These are phyloP conservation scores for Mycothermus thermophilus DNA, from an alignment of 495 filamentous ascomycete genomes.

Conservation along the genomic window DNA sequence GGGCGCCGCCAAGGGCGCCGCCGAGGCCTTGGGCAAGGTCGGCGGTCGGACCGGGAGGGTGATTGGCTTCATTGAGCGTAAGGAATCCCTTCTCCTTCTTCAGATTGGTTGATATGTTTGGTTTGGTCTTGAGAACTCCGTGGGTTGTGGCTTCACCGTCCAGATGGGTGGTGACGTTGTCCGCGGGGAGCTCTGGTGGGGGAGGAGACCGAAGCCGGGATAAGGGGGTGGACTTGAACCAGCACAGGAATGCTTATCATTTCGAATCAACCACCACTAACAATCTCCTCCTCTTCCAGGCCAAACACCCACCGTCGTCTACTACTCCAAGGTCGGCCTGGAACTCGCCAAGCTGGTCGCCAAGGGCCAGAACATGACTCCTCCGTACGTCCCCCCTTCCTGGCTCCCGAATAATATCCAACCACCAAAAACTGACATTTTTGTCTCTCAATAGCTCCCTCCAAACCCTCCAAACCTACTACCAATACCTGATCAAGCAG, in stretches of 20 bases:
- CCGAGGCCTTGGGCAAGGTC: constrained; percentile 54
- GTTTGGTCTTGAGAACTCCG: too few species aligned
- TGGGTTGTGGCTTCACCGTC: too few species aligned
- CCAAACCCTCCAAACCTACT: constrained; percentile 75
- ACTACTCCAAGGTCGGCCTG: constrained; percentile 78
- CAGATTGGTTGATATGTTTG: neutral
- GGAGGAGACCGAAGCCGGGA: too few species aligned
- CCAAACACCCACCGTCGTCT: constrained; percentile 69
- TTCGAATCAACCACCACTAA: too few species aligned
- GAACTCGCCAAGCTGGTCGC: constrained; percentile 82
- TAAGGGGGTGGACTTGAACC: too few species aligned
- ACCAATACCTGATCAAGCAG: constrained; percentile 55
- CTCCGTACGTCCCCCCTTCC: constrained; percentile 56
- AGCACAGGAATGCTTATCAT: too few species aligned
- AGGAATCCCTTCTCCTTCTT: neutral
- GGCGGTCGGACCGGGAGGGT: constrained; percentile 75
- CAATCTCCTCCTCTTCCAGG: constrained; percentile 46
- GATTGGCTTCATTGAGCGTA: constrained; percentile 76
- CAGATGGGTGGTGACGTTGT: too few species aligned
- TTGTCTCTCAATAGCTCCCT: constrained; percentile 41
- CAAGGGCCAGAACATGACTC: constrained; percentile 77
- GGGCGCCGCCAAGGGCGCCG: constrained; percentile 49
- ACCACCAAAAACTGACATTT: constrained; percentile 12
- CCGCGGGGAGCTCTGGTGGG: too few species aligned
- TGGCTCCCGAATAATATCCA: neutral